Evolutionary conservation across 2,329 filamentous ascomycete genomes (phyloP), one percentile per base, ranked within the genome.

Genomic region (Aspergillus ibericus): DNA sequence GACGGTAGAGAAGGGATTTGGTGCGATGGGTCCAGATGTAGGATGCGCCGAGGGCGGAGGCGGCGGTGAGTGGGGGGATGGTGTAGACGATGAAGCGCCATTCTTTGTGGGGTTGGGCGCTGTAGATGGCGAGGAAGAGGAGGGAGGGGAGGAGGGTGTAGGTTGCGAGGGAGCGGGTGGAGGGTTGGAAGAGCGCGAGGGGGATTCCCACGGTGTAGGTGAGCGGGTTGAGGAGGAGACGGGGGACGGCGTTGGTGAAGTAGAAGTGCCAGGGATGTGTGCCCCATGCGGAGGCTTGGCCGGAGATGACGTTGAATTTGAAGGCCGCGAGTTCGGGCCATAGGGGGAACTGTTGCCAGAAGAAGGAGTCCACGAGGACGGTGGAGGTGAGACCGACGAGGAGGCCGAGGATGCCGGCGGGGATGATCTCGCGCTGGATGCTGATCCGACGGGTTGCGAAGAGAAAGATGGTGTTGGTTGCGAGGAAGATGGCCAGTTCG

Each of bases 281-380:
- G 34, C 95, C 95, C 95, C 95, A 99, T 64, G 89, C 85, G 3
- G 90, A 88, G 0, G 93, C 90, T 59, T 91, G 88, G 20, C 92
- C 92, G 55, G 89, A 83, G 52, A 98, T 77, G 56, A 92, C 92
- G 74, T 99, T 99, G 82, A 90, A 98, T 74, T 90, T 87, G 78
- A 99, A 98, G 2, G 87, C 92, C 66, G 85, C 86, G 60, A 96
- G 85, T 75, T 99, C 95, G 0, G 95, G 93, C 95, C 95, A 99
- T 29, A 96, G 77, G 1, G 83, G 83, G 60, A 84, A 85, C 7
- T 77, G 69, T 70, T 93, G 92, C 95, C 93, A 99, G 78, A 98
- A 96, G 78, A 92, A 93, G 1, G 91, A 93, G 80, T 99, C 95
- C 34, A 96, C 75, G 1, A 86, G 83, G 13, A 96, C 81, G 0